A percentile compares a stretch with the other conserved stretches of the same genome.
phyloP scores from a whole-genome alignment of 805 yeast species.

The Candida pseudofarinosa region DNA sequence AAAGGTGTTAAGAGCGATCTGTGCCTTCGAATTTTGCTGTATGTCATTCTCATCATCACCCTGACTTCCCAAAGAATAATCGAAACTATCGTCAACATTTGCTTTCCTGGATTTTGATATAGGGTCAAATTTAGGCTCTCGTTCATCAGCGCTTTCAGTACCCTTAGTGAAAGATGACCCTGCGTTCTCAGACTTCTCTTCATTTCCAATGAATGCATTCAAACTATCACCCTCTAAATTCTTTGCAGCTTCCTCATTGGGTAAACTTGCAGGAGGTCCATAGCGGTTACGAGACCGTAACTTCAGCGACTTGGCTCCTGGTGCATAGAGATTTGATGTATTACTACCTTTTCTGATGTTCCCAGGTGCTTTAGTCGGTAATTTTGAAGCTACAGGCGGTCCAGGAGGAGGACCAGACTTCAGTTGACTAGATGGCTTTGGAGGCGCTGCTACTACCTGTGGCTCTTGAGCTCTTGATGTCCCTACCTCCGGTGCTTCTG shows the following conservation, averaged over 20 bases:
- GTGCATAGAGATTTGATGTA: slow-evolving; percentile 35
- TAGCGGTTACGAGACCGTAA: slow-evolving; percentile 4
- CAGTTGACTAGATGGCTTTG: too few species aligned
- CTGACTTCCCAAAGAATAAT: not conserved
- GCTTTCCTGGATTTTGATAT: not conserved
- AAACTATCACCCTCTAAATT: not conserved
- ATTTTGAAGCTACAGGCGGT: not conserved
- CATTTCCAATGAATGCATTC: not conserved
- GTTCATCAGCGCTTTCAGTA: not conserved
- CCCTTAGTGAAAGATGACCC: slow-evolving; percentile 1
- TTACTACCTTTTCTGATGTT: slow-evolving; percentile 1
- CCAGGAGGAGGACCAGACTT: not conserved
- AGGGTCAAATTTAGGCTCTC: not conserved
- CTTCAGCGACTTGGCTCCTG: slow-evolving; percentile 12
- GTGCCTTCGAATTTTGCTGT: not conserved
- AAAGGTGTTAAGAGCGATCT: not conserved
- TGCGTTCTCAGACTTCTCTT: not conserved
- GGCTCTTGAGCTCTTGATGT: too few species aligned
- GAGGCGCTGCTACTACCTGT: too few species aligned
- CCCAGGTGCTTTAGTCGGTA: not conserved
- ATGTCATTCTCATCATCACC: not conserved
- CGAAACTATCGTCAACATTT: slow-evolving; percentile 6
- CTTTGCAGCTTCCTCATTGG: not conserved
- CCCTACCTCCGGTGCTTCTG: too few species aligned
- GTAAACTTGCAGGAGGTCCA: slow-evolving; percentile 6